These are phyloP conservation scores for Salix brachista DNA, from an alignment of 345 rosid genomes.

Conservation along the genomic window DNA sequence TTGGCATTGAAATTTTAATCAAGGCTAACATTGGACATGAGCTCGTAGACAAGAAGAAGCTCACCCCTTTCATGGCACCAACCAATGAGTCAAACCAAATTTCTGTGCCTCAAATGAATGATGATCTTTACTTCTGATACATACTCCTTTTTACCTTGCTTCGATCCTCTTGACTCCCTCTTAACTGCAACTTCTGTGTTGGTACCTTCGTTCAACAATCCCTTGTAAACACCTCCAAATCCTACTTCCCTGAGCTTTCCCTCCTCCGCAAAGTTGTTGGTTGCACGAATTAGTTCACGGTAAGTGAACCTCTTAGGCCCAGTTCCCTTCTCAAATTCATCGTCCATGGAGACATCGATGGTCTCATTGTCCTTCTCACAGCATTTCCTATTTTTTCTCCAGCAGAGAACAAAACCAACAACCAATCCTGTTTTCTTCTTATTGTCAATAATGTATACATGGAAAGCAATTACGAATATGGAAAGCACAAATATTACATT, in stretches of 20 bases:
- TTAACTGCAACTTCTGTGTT: slow-evolving; percentile 18
- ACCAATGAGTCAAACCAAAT: slow-evolving; percentile 24
- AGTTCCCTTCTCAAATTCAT: slow-evolving; percentile 23
- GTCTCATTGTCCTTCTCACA: not conserved
- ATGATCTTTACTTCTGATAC: slow-evolving; percentile 27
- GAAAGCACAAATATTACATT: too few species aligned
- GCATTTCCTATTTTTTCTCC: not conserved
- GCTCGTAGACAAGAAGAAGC: slow-evolving; percentile 22
- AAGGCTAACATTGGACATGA: slow-evolving; percentile 23
- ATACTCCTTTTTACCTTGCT: slow-evolving; percentile 23
- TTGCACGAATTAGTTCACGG: slow-evolving; percentile 16
- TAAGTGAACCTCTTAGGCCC: slow-evolving; percentile 26
- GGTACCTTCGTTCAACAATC: slow-evolving; percentile 6
- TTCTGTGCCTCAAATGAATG: slow-evolving; percentile 23
- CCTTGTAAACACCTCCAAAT: slow-evolving; percentile 30
- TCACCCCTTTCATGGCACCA: slow-evolving; percentile 28
- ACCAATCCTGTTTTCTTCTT: not conserved
- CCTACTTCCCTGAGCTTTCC: slow-evolving; percentile 30
- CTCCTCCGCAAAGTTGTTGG: slow-evolving; percentile 7
- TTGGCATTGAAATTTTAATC: slow-evolving; percentile 24
- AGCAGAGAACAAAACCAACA: slow-evolving; percentile 1
- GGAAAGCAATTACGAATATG: too few species aligned
- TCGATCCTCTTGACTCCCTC: slow-evolving; percentile 20
- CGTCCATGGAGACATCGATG: slow-evolving; percentile 14
- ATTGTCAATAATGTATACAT: too few species aligned